Evolutionary conservation across 495 filamentous ascomycete genomes (phyloP).

Genomic region (Lineolata rhizophorae): DNA sequence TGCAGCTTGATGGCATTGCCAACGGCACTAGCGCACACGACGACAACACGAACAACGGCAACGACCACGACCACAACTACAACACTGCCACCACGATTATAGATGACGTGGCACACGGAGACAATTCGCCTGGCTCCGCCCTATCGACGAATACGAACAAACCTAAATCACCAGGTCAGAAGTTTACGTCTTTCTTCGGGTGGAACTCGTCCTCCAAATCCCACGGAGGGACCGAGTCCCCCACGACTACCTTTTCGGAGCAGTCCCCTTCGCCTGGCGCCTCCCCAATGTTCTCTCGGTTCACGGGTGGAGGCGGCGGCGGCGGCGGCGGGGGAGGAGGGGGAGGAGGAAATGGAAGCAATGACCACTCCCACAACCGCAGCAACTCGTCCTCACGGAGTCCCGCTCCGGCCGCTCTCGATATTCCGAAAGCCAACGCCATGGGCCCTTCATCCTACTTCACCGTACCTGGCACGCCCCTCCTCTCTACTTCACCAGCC

Average conservation of each 20-base stretch:
- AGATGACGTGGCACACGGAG: neutral
- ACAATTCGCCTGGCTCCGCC: neutral
- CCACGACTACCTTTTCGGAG: neutral
- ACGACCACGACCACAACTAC: neutral
- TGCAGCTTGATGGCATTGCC: too few species aligned
- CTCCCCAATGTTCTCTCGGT: constrained; percentile 5
- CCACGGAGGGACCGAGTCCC: too few species aligned
- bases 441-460: constrained; percentile 13
- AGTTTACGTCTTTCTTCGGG: neutral
- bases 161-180: neutral
- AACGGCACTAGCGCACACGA: neutral
- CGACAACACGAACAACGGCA: neutral
- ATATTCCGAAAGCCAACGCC: constrained; percentile 17
- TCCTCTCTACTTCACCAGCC: constrained; percentile 20
- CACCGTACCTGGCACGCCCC: constrained; percentile 18
- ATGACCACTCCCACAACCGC: too few species aligned
- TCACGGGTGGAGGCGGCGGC: too few species aligned
- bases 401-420: constrained; percentile 13
- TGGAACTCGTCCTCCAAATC: neutral
- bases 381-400: constrained; percentile 7
- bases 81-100: neutral
- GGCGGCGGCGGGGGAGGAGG: too few species aligned
- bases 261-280: constrained; percentile 3
- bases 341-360: too few species aligned
- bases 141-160: neutral